Evolutionary conservation across 1,284 basidiomycete genomes (phyloP), one percentile per base, ranked within the genome.

Genomic region (Melampsora abietis-canadensis): DNA sequence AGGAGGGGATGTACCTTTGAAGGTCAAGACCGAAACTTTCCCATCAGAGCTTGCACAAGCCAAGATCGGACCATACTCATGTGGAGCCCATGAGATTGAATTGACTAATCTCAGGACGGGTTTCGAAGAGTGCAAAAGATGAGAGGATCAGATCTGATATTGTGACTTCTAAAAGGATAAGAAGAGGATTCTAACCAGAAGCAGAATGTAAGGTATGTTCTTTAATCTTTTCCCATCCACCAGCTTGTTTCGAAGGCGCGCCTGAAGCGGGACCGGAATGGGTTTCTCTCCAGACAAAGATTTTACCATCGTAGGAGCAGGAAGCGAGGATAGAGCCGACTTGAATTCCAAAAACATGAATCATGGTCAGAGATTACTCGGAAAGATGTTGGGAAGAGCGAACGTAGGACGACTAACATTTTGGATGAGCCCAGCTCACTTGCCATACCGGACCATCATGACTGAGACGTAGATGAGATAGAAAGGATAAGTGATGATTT

Each of bases 401-500:
- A 21, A 4, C 6, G 24, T 24, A 51, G 31, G 40, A 14, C 7
- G n/a, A 66, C 61, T 15, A 15, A 80, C 81, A 94, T 82, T 93
- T 94, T 7, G 96, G 95, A 80, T 98, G 94, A 7, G 92, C 95
- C 96, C 95, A 98, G n/a, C 94, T 88, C 64, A 98, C 89, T 82
- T 96, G 94, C 94, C 95, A 98, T 47, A 98, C 93, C 3, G 95
- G 95, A 19, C 94, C 94, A 15, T 93, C 92, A 83, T 98, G 96
- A 66, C 93, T 85, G 72, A 19, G 21, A 59, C 2, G 24, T 24
- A 68, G 30, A 63, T 59, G 4, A 24, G 40, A 37, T 27, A 30
- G 8, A 21, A 17, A 47, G 24, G 47, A 31, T 57, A 30, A 30
- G 44, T 17, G 4, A 5, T 6, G 51, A 57, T 14, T 27, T 79